These are phyloP conservation scores for Plectosphaerella sp. DNA, from an alignment of 2,329 filamentous ascomycete species.

Conservation along the genomic window DNA sequence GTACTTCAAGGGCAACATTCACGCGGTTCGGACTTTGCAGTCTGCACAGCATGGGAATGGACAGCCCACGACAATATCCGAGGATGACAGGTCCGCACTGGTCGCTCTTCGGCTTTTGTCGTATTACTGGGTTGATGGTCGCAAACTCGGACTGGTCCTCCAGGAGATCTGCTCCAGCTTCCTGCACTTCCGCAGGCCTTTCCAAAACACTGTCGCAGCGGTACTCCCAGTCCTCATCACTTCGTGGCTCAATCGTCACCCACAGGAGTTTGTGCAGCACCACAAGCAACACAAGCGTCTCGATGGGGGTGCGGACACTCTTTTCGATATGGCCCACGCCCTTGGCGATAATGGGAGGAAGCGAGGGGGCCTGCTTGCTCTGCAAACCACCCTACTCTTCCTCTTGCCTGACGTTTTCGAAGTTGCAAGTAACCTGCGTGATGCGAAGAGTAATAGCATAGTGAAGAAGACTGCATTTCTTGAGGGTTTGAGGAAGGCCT, in stretches of 20 bases:
- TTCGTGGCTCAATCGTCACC: slow-evolving; percentile 62
- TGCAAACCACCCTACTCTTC: slow-evolving; percentile 59
- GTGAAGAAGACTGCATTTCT: slow-evolving; percentile 64
- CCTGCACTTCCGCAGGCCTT: slow-evolving; percentile 59
- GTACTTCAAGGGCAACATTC: slow-evolving; percentile 49
- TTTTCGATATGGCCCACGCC: slow-evolving; percentile 65
- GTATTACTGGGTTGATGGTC: slow-evolving; percentile 60
- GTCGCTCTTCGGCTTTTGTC: slow-evolving; percentile 55
- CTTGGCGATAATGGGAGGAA: slow-evolving; percentile 54
- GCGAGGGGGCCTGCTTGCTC: slow-evolving; percentile 52
- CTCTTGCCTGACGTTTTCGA: slow-evolving; percentile 66
- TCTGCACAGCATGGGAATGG: slow-evolving; percentile 32
- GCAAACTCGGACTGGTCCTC: slow-evolving; percentile 57
- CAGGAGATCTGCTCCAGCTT: slow-evolving; percentile 65
- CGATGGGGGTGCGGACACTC: slow-evolving; percentile 61
- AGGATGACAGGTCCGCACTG: slow-evolving; percentile 49
- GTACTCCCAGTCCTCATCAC: slow-evolving; percentile 59
- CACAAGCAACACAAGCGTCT: slow-evolving; percentile 57
- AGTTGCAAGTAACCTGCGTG: slow-evolving; percentile 62
- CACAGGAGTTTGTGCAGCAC: slow-evolving; percentile 59
- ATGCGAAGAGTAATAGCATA: slow-evolving; percentile 57
- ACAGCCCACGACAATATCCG: slow-evolving; percentile 30
- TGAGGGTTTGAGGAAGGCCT: slow-evolving; percentile 56
- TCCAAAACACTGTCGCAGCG: slow-evolving; percentile 60
- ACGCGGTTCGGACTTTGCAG: slow-evolving; percentile 41